Conservation (phyloP, 257 asterid species). For the Solanum rostratum region DNA sequence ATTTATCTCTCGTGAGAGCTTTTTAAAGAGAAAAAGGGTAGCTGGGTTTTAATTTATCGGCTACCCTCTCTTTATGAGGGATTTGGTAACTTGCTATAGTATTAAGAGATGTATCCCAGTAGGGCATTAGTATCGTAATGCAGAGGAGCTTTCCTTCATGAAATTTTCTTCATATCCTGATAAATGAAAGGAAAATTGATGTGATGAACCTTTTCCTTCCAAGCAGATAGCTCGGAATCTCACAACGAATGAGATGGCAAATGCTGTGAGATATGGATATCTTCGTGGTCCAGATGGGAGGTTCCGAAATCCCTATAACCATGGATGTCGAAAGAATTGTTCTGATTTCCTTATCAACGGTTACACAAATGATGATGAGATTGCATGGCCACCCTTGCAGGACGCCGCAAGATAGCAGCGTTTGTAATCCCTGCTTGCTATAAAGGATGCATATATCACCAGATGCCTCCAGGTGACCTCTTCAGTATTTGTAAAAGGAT, state of each 20-base stretch:
- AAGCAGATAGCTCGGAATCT: slow-evolving; percentile 79
- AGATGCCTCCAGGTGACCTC: not conserved
- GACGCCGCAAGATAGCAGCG: slow-evolving; percentile 32
- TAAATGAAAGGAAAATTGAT: not conserved
- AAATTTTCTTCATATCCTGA: not conserved
- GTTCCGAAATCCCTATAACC: slow-evolving; percentile 86
- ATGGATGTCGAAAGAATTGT: slow-evolving; percentile 87
- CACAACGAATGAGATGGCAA: slow-evolving; percentile 87
- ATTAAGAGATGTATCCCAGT: not conserved
- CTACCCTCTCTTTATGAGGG: not conserved
- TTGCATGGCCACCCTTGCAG: slow-evolving; percentile 90
- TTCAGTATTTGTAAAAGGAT: not conserved
- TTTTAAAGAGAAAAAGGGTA: not conserved
- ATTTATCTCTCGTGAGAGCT: not conserved
- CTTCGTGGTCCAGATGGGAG: slow-evolving; percentile 91
- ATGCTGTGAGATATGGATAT: slow-evolving; percentile 70
- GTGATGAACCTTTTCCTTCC: not conserved
- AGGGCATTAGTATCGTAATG: not conserved
- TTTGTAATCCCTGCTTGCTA: not conserved
- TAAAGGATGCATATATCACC: not conserved
- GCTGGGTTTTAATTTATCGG: not conserved
- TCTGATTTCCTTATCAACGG: slow-evolving; percentile 72
- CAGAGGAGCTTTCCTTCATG: not conserved
- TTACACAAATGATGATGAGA: slow-evolving; percentile 65
- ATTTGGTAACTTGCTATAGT: not conserved